A percentile compares a stretch with the other conserved stretches of the same genome.
phyloP scores from a whole-genome alignment of 1,284 basidiomycete genomes.

The Heliocybe sulcata region DNA sequence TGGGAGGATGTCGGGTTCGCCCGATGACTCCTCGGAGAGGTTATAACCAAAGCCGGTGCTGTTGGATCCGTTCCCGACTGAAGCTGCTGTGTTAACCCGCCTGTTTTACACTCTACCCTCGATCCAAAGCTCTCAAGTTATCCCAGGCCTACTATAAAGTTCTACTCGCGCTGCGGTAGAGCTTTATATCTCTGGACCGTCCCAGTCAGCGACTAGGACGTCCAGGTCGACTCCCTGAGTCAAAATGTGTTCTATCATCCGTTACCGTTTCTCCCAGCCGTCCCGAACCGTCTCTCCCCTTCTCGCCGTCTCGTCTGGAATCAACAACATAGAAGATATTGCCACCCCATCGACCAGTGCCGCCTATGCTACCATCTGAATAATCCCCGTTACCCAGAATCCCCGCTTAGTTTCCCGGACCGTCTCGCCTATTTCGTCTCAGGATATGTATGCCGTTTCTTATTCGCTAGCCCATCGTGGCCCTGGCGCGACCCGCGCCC shows the following conservation, averaged over 20 bases:
- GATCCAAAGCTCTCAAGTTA: background rate
- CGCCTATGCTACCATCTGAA: slow-evolving; percentile 2
- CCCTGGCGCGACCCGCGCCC: slow-evolving; percentile 52
- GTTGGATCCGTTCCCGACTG: background rate
- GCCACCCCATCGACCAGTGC: background rate
- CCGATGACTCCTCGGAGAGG: background rate
- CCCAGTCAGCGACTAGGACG: slow-evolving; percentile 1
- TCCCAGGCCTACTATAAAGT: background rate
- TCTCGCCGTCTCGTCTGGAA: background rate
- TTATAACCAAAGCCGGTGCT: background rate
- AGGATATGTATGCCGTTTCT: slow-evolving; percentile 44
- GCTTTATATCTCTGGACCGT: slow-evolving; percentile 2
- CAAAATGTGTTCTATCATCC: background rate
- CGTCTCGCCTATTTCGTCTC: background rate
- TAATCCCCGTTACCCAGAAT: background rate
- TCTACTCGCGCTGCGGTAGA: background rate
- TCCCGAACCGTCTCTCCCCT: background rate
- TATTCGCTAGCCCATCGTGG: slow-evolving; percentile 64
- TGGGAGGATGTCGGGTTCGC: background rate
- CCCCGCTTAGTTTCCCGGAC: background rate
- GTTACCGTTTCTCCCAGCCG: background rate
- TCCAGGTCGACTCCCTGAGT: background rate
- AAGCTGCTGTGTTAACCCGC: background rate
- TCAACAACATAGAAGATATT: background rate
- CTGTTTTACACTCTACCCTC: background rate